Evolutionary conservation across 306 rosid species (phyloP).

Genomic region (Quercus variabilis): DNA sequence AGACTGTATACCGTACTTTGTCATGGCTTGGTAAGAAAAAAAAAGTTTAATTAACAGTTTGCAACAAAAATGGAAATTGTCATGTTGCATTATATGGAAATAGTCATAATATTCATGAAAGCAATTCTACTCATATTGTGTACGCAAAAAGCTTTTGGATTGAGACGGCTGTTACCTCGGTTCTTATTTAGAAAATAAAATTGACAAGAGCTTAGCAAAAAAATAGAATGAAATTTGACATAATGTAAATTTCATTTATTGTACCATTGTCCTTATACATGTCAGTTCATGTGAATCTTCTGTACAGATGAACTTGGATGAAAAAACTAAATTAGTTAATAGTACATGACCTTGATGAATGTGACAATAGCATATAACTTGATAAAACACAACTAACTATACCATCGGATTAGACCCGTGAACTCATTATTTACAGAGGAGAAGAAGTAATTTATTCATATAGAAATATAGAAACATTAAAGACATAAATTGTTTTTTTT

Average conservation of each 20-base stretch:
- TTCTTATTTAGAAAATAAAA: neutral
- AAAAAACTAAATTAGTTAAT: neutral
- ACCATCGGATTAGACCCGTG: neutral
- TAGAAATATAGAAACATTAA: no score
- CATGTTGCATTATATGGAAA: neutral
- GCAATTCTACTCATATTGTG: neutral
- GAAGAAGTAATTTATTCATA: no score
- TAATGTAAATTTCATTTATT: slow-evolving; percentile 18
- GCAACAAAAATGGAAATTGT: no score
- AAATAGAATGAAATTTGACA: neutral
- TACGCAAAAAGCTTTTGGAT: neutral
- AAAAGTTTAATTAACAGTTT: no score
- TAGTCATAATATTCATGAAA: neutral
- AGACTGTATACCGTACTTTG: no score
- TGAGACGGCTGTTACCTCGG: slow-evolving; percentile 1
- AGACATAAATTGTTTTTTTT: no score
- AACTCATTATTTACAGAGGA: no score
- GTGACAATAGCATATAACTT: neutral
- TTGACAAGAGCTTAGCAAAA: no score
- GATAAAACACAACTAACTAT: neutral
- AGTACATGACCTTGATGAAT: neutral
- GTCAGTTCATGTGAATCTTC: neutral
- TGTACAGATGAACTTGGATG: neutral
- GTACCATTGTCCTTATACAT: slow-evolving; percentile 20
- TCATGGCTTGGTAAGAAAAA: no score